A percentile compares a stretch with the other conserved stretches of the same genome.
Evolutionary conservation across 1,139 yeast genomes (phyloP).

Genomic region (Pneumocystis oryctolagi): DNA sequence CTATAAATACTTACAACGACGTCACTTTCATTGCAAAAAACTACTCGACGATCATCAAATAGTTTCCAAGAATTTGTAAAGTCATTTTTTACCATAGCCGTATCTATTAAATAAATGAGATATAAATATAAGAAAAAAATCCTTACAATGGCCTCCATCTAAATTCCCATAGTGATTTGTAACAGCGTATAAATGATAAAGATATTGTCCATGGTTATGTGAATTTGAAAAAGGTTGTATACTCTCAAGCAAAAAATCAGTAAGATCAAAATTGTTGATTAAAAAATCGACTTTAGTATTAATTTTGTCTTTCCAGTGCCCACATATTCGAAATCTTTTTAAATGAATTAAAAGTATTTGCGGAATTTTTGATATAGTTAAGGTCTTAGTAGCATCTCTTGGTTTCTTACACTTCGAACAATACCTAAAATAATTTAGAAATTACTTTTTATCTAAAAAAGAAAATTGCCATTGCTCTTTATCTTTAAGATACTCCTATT

Average conservation of each 20-base stretch:
- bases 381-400: conserved; percentile 52
- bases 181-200: conserved; percentile 65
- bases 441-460: not conserved
- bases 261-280: conserved; percentile 44
- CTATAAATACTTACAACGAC: not conserved
- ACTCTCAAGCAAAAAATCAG: conserved; percentile 40
- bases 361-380: conserved; percentile 60
- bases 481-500: not conserved
- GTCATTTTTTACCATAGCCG: conserved; percentile 62
- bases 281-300: conserved; percentile 53
- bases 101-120: conserved; percentile 26
- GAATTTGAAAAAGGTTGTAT: not conserved
- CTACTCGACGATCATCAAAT: conserved; percentile 57
- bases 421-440: conserved; percentile 19
- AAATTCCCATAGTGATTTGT: conserved; percentile 78
- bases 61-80: conserved; percentile 48
- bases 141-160: conserved; percentile 61
- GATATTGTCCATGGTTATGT: conserved; percentile 26
- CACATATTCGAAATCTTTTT: conserved; percentile 51
- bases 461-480: not conserved
- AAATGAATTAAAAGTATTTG: conserved; percentile 57
- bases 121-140: not conserved
- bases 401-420: conserved; percentile 67
- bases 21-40: conserved; percentile 16
- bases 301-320: conserved; percentile 38